phyloP scores from a whole-genome alignment of 805 yeast species.

The Candida oleophila region DNA sequence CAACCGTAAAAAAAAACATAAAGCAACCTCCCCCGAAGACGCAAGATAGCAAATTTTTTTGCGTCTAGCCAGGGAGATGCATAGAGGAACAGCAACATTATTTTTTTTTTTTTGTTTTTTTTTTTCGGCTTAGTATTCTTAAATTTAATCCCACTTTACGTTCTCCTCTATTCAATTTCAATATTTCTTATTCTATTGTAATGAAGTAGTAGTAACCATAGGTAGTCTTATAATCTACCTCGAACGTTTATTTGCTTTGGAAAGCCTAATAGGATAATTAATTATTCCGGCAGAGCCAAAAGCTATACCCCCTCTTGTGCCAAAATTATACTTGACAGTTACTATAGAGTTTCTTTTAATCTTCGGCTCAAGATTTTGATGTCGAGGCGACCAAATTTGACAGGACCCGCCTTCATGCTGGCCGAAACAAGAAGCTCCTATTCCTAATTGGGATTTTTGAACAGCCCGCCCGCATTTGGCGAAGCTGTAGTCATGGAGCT shows the following conservation, averaged over 20 bases:
- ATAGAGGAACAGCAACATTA: neutral
- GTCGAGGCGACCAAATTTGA: neutral
- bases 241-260: too few relatives aligned
- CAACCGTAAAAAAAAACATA: constrained; percentile 4
- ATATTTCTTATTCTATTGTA: too few relatives aligned
- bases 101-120: neutral
- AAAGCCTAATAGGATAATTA: too few relatives aligned
- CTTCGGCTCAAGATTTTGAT: neutral
- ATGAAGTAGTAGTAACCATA: too few relatives aligned
- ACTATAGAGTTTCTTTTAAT: neutral
- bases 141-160: too few relatives aligned
- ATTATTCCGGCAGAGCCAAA: too few relatives aligned
- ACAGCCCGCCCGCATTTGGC: neutral
- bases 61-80: neutral
- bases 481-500: too few relatives aligned
- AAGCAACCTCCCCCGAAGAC: neutral
- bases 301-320: constrained; percentile 3
- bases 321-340: neutral
- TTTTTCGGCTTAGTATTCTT: too few relatives aligned
- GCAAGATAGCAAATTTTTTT: neutral
- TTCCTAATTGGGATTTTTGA: neutral
- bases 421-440: neutral
- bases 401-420: neutral
- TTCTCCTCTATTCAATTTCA: too few relatives aligned
- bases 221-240: too few relatives aligned